Conservation (phyloP, 805 yeast species). For the Candida gorgasii region DNA sequence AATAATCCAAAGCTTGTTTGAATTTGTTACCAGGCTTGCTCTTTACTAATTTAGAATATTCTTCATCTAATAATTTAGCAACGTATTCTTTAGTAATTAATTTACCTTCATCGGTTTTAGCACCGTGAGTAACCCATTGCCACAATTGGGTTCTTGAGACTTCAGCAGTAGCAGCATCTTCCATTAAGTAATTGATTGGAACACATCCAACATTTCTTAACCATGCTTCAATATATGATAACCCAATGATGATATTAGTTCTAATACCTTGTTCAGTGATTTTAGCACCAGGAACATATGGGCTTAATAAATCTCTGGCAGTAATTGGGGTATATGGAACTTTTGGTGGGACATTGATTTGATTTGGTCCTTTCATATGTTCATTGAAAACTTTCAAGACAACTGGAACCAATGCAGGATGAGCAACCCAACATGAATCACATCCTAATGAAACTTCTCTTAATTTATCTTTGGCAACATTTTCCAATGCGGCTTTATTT, state of each 20-base stretch:
- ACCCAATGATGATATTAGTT: conserved; percentile 72
- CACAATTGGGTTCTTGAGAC: conserved; percentile 79
- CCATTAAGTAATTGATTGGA: conserved; percentile 83
- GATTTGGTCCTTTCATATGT: conserved; percentile 83
- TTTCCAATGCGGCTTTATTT: conserved; percentile 67
- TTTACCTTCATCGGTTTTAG: conserved; percentile 57
- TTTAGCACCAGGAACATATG: conserved; percentile 60
- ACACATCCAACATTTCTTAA: conserved; percentile 82
- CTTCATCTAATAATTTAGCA: conserved; percentile 56
- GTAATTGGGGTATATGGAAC: conserved; percentile 54
- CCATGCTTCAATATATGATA: conserved; percentile 85
- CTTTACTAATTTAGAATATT: conserved; percentile 52
- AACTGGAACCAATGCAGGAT: conserved; percentile 76
- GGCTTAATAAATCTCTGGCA: conserved; percentile 61
- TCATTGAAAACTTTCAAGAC: conserved; percentile 72
- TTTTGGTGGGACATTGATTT: conserved; percentile 55
- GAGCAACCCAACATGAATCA: conserved; percentile 90
- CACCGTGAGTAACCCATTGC: conserved; percentile 81
- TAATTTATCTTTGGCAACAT: conserved; percentile 72
- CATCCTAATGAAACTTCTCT: conserved; percentile 79
- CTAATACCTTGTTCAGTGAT: conserved; percentile 72
- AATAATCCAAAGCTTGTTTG: conserved; percentile 65
- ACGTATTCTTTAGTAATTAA: conserved; percentile 62
- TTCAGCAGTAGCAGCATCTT: conserved; percentile 89
- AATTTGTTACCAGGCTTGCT: conserved; percentile 66